phyloP scores from a whole-genome alignment of 176 grass and related monocot species.

The Triticum monococcum region DNA sequence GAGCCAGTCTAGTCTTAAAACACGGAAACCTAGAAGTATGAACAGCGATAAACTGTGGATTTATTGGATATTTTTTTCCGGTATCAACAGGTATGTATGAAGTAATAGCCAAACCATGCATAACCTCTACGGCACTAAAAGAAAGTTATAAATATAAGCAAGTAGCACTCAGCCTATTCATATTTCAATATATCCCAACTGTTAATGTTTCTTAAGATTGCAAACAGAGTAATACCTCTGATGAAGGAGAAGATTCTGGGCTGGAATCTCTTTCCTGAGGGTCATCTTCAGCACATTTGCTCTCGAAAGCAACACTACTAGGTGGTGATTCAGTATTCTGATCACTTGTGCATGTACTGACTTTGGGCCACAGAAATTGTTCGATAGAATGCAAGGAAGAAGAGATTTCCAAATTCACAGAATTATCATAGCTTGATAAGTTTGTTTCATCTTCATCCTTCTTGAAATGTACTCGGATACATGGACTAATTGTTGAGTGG shows the following conservation, averaged over 20 bases:
- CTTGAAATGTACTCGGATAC: constrained; percentile 79
- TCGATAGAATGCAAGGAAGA: constrained; percentile 70
- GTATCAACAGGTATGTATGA: not conserved
- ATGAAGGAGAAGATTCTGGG: constrained; percentile 39
- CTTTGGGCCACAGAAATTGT: constrained; percentile 80
- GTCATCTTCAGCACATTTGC: constrained; percentile 37
- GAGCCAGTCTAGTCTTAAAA: constrained; percentile 13
- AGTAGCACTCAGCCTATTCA: constrained; percentile 5
- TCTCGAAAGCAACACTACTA: constrained; percentile 31
- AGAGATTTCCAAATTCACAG: constrained; percentile 68
- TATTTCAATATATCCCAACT: not conserved
- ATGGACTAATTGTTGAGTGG: constrained; percentile 62
- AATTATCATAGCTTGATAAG: constrained; percentile 53
- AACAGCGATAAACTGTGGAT: not conserved
- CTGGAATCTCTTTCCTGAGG: constrained; percentile 39
- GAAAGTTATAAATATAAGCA: constrained; percentile 6
- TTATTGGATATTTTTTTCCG: not conserved
- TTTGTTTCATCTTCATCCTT: constrained; percentile 65
- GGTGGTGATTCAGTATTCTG: constrained; percentile 32
- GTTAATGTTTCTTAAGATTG: not conserved
- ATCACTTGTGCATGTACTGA: constrained; percentile 29
- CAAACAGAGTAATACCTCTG: constrained; percentile 59
- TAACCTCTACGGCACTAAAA: not conserved
- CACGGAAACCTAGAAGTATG: not conserved
- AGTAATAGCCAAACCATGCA: not conserved